Evolutionary conservation across 2,329 filamentous ascomycete species (phyloP), one percentile per base, ranked within the genome.

Genomic region (Fusarium armeniacum): DNA sequence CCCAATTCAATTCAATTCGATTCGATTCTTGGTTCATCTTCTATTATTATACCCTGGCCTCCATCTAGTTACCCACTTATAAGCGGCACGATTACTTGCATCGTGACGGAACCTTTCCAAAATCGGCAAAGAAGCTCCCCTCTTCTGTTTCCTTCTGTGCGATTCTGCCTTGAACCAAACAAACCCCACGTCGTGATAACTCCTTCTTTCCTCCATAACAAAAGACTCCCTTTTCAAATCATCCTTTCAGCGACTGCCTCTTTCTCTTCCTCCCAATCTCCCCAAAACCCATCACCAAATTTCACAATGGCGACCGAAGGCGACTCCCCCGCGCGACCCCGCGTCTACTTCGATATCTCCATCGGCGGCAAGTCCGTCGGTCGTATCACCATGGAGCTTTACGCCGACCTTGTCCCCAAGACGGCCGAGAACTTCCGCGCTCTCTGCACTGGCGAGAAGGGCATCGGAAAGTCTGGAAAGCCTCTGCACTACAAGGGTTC

Each of bases 361-460:
- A 91, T 98, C 77, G 94, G 92, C 77, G 87, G 88, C 62, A 87
- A 89, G 75, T 83, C 88, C 44, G 87, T 89, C 65, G 94, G 94
- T 65, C 91, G 95, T 71, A 85, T 99, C 79, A 89, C 87, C 68
- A 95, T 99, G 81, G 93, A 97, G 84, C 89, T 99, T 65, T 90
- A 89, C 83, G 80, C 83, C 71, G 83, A 88, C 72, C 86, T 97
- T 65, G 94, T 97, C 22, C 95, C 95, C 77, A 97, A 97, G 85
- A 98, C 95, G 7, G 93, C 92, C 70, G 94, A 98, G 76, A 98
- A 98, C 87, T 98, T 98, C 86, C 93, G 94, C 76, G 89, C 90
- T 57, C 89, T 98, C 67, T 98, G 94, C 85, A 97, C 95, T 1
- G 95, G 95, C 73, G 95, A 98, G 85, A 98, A 97, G 83, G 95